Evolutionary conservation across 257 asterid species (phyloP).

Genomic region (Henckelia pumila): DNA sequence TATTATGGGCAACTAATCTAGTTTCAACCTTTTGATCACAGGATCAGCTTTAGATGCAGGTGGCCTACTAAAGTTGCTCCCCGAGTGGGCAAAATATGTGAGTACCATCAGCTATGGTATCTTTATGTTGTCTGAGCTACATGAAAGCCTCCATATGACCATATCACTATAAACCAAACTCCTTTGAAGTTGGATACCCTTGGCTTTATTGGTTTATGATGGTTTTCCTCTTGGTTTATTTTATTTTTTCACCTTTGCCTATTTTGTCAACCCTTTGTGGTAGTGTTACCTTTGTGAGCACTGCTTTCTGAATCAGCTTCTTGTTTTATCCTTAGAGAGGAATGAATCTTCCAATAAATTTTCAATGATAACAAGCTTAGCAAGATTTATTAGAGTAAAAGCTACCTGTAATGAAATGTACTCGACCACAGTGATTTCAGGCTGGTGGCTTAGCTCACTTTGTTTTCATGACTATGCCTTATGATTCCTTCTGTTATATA

Average conservation of each 20-base stretch:
- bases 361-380: too few species aligned
- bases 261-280: not conserved
- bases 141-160: not conserved
- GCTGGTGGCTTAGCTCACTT: too few species aligned
- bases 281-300: not conserved
- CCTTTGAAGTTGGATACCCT: not conserved
- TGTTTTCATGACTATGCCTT: not conserved
- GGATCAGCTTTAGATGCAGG: constrained; percentile 55
- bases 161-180: not conserved
- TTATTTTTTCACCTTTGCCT: not conserved
- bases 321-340: too few species aligned
- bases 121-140: not conserved
- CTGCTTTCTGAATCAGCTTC: not conserved
- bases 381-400: too few species aligned
- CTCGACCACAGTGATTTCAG: too few species aligned
- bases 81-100: constrained; percentile 80
- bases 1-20: constrained; percentile 1
- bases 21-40: constrained; percentile 30
- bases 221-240: not conserved
- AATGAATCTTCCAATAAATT: too few species aligned
- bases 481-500: not conserved
- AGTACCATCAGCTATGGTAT: constrained; percentile 24
- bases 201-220: not conserved
- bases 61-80: constrained; percentile 62
- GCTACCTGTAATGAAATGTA: too few species aligned